Base-by-base conservation (phyloP, 371 early-diverging fungal genomes). In the Parasitella parasitica region DNA sequence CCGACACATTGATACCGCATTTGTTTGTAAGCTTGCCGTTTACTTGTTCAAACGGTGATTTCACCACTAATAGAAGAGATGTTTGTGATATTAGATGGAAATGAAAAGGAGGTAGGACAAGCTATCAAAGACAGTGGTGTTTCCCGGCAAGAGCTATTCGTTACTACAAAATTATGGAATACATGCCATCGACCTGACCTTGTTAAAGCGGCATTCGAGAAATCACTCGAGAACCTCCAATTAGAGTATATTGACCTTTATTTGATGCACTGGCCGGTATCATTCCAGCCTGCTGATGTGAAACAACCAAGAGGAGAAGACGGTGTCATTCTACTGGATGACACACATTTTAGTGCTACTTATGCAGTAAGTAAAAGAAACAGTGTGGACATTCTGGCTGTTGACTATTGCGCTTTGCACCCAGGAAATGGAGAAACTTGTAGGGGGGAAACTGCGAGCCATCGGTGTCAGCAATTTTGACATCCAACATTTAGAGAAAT, bases 161-260 rank as follows among this genome's bases (percentile, higher is more conserved):
- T 91, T 60, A 91, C 91, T 24, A 85, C 88, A 26, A 93, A 93
- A 65, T 71, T 92, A 37, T 88, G 88, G 89, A 86, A 86, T 64
- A 82, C 81, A 6, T 63, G 70, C 48, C 87, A 86, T 50, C 59
- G 70, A n/a, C 83, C 84, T 52, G 76, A 76, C 28, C 61, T 78
- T 59, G 84, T 87, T 16, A 64, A 77, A 11, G 59, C 76, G 53
- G 85, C 72, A 12, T 54, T 82, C 26, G 69, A 76, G 36, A 61
- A 58, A 6, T 83, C 88, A 16, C 73, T 91, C 48, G 46, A 67
- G 20, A 77, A 88, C 22, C 73, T 92, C 36, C 76, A 77, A 27
- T 64, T 85, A 18, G 81, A 86, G 13, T 92, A 92, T 61, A 49
- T 92, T 18, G 93, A 94, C 69, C 71, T 93, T 57, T 92, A 88